phyloP scores from a whole-genome alignment of 179 eudicot species.

The Patellifolia procumbens region DNA sequence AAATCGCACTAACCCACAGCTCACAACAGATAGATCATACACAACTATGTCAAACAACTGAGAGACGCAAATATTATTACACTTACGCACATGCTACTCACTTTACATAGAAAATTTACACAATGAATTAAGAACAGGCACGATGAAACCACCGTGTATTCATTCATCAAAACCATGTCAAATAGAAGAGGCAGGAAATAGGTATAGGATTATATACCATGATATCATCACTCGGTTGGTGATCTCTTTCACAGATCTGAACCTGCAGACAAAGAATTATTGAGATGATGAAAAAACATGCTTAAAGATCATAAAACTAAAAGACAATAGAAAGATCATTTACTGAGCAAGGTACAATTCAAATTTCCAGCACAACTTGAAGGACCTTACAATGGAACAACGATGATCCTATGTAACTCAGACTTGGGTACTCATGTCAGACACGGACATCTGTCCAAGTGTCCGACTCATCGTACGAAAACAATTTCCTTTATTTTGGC shows the following conservation, averaged over 20 bases:
- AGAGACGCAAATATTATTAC: background rate
- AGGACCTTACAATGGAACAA: background rate
- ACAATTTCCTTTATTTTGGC: too few relatives aligned
- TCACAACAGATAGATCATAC: too few relatives aligned
- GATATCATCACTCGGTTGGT: slow-evolving; percentile 83
- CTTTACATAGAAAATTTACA: too few relatives aligned
- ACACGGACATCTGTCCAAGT: too few relatives aligned
- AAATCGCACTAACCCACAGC: too few relatives aligned
- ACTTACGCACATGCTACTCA: background rate
- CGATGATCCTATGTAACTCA: too few relatives aligned
- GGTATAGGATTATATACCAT: slow-evolving; percentile 48
- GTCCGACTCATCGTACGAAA: too few relatives aligned
- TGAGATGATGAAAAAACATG: slow-evolving; percentile 10
- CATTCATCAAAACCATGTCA: background rate
- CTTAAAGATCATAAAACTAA: background rate
- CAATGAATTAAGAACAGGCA: background rate
- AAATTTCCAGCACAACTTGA: background rate
- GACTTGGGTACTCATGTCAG: too few relatives aligned
- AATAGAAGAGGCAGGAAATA: background rate
- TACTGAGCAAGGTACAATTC: background rate
- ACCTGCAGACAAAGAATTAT: slow-evolving; percentile 50
- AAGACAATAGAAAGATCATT: background rate
- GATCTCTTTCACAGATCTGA: slow-evolving; percentile 88
- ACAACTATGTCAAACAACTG: background rate
- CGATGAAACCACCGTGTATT: background rate